A percentile compares a stretch with the other conserved stretches of the same genome.
These are phyloP conservation scores for Colletotrichum eremochloae DNA, from an alignment of 2,329 filamentous ascomycete species.

Conservation along the genomic window DNA sequence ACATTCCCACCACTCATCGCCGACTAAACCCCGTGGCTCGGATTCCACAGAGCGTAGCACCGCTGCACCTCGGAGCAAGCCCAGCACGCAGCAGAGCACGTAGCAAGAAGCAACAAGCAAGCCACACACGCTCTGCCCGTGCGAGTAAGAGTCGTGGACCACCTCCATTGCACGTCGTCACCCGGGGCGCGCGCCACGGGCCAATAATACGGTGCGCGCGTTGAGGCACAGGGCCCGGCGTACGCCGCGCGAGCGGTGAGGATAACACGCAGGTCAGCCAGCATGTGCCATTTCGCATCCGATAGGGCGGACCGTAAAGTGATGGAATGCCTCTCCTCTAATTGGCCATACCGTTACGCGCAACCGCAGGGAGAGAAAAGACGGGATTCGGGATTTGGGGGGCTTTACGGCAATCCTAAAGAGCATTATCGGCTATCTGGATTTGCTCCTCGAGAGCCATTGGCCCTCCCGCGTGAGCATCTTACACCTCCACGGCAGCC, in stretches of 20 bases:
- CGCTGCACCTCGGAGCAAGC: conserved; percentile 4
- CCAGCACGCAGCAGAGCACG: background rate
- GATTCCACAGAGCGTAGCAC: background rate
- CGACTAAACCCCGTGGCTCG: background rate
- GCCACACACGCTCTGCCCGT: background rate
- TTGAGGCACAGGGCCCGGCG: conserved; percentile 20
- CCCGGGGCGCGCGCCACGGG: background rate
- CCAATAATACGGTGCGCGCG: background rate
- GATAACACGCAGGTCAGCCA: conserved; percentile 20
- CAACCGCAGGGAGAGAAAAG: background rate
- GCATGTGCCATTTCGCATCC: conserved; percentile 23
- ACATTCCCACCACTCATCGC: conserved; percentile 20
- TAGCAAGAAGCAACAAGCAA: background rate
- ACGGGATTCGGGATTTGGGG: background rate
- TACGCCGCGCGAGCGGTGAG: conserved; percentile 39
- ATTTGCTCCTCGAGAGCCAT: no score
- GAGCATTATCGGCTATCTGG: background rate
- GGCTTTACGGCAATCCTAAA: background rate
- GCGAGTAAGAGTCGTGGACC: background rate
- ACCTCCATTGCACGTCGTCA: conserved; percentile 1
- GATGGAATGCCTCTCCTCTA: background rate
- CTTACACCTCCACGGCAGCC: conserved; percentile 12
- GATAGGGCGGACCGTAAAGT: conserved; percentile 3
- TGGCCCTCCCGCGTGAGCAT: background rate
- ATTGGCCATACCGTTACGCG: background rate